phyloP scores from a whole-genome alignment of 1,284 basidiomycete genomes.

The Papiliotrema fonsecae region DNA sequence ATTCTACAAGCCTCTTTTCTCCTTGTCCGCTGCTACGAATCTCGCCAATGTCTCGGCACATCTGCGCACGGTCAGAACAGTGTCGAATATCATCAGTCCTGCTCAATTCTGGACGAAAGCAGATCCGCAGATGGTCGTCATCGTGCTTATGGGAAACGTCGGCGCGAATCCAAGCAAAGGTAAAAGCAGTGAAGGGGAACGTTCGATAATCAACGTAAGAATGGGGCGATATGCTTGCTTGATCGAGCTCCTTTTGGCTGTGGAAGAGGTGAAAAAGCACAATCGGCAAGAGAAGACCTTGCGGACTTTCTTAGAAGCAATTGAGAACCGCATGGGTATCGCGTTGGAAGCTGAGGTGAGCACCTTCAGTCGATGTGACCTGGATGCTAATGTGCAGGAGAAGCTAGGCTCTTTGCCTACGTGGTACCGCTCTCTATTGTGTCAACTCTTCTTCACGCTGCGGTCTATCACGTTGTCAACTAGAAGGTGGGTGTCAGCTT shows the following conservation, averaged over 20 bases:
- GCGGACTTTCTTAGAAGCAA: conserved; percentile 51
- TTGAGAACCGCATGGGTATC: conserved; percentile 59
- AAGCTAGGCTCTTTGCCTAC: conserved; percentile 18
- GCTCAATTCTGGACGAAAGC: conserved; percentile 59
- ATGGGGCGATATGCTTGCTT: conserved; percentile 63
- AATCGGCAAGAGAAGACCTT: conserved; percentile 47
- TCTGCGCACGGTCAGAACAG: conserved; percentile 54
- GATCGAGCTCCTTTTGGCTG: conserved; percentile 58
- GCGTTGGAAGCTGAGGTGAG: conserved; percentile 61
- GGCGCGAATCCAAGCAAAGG: conserved; percentile 33
- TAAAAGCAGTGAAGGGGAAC: conserved; percentile 37
- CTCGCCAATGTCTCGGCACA: conserved; percentile 58
- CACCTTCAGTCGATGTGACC: neutral
- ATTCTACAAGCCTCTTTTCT: conserved; percentile 70
- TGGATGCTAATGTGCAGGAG: conserved; percentile 14
- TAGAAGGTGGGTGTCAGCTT: conserved; percentile 7
- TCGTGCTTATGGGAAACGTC: conserved; percentile 53
- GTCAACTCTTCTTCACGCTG: conserved; percentile 22
- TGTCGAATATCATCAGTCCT: conserved; percentile 55
- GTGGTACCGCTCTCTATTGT: conserved; percentile 25
- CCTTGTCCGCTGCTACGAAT: conserved; percentile 61
- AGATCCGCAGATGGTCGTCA: conserved; percentile 69
- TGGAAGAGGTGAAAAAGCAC: conserved; percentile 31
- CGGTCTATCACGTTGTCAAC: conserved; percentile 21
- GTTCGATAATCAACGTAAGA: conserved; percentile 53